Evolutionary conservation across 805 yeast genomes (phyloP), one percentile per base, ranked within the genome.

Genomic region (Diddensiella caesifluorescens): DNA sequence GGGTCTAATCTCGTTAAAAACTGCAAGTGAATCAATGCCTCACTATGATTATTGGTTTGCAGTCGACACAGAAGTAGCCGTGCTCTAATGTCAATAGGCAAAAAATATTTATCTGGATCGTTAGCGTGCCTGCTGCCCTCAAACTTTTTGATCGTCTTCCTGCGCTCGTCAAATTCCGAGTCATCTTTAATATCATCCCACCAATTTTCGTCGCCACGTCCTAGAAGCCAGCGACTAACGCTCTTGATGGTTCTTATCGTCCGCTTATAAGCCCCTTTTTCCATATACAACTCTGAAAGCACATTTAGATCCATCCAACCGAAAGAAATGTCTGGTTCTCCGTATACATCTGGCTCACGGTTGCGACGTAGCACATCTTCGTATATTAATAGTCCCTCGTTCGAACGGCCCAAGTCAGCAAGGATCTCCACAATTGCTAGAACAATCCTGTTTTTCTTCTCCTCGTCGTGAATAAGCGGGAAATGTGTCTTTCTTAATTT

Each of bases 271-370:
- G 82, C 77, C 33, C 75, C 78, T 43, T 78, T 81, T 40, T 77
- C 75, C n/a, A 79, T 70, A 53, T 83, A 83, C 28, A 90, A 65
- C 54, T 92, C 97, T 5, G 84, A 73, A 32, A 90, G 66, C 45
- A 87, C 85, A 54, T 92, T 90, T 36, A 90, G 68, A 46, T 85
- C 89, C 0, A 95, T 82, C 95, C 95, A 92, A 37, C 79, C 87
- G 59, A 90, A 92, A 18, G 43, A 73, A 9, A 34, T 13, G 31
- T 33, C 41, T 4, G 42, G 42, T 12, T 32, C 35, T 3, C 31
- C 35, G 10, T 33, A 25, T 6, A 15, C 23, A 4, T 33, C 30
- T 5, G 45, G 55, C 12, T 57, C 61, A 26, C 74, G 71, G 56
- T 85, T 84, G 37, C 73, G 71, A 28, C 80, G 80, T 39, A 81